Conservation (phyloP, 257 asterid species). For the Solanum clarkiae region DNA sequence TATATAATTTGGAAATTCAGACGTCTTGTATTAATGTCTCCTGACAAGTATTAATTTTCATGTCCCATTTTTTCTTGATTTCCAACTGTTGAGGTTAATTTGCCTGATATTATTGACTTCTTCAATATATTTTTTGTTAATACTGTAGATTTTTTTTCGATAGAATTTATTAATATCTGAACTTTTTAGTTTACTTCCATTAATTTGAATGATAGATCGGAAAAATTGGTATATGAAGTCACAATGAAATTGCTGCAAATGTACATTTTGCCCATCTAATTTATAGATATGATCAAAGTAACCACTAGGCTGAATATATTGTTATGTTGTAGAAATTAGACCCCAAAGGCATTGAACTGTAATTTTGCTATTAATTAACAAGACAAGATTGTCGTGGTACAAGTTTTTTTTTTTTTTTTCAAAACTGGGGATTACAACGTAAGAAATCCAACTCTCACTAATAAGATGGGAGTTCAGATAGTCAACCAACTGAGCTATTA, state of each 20-base stretch:
- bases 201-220: background rate
- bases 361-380: background rate
- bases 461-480: no score
- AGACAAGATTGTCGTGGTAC: no score
- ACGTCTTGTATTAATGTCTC: background rate
- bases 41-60: background rate
- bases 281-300: background rate
- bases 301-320: background rate
- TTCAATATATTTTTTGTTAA: background rate
- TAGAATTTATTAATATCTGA: background rate
- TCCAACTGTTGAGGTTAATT: background rate
- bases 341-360: background rate
- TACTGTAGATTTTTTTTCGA: background rate
- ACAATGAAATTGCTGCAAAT: no score
- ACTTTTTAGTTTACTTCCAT: background rate
- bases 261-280: background rate
- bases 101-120: background rate
- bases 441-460: no score
- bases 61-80: no score
- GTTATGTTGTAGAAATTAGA: no score
- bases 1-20: background rate
- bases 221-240: background rate
- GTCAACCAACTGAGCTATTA: no score
- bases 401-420: no score
- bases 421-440: no score